A percentile compares a stretch with the other conserved stretches of the same genome.
Evolutionary conservation across 108 stramenopile species (phyloP).

Genomic region (Nitzschia inconspicua): DNA sequence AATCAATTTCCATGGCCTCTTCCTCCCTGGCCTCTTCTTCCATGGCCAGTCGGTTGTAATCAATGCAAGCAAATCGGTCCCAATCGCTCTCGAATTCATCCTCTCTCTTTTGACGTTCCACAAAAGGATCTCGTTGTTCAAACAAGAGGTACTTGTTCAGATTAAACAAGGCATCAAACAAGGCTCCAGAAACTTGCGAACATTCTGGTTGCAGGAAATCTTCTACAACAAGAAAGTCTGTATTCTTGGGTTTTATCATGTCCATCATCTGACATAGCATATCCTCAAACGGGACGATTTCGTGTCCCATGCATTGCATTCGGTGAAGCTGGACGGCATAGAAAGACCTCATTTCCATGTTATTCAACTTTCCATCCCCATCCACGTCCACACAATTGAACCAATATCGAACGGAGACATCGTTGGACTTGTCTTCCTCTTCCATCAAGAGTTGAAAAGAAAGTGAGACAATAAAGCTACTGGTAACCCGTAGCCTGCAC

Average conservation of each 20-base stretch:
- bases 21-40: constrained; percentile 91
- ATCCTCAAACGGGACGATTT: constrained; percentile 95
- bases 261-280: constrained; percentile 99
- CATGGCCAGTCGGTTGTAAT: constrained; percentile 93
- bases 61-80: constrained; percentile 95
- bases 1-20: constrained; percentile 88
- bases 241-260: constrained; percentile 85
- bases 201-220: constrained; percentile 91
- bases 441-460: not conserved
- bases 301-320: constrained; percentile 97
- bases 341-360: constrained; percentile 95
- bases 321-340: constrained; percentile 90
- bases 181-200: constrained; percentile 86
- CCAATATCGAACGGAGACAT: constrained; percentile 93
- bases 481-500: not conserved
- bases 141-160: constrained; percentile 96
- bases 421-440: constrained; percentile 97
- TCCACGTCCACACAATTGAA: constrained; percentile 96
- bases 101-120: constrained; percentile 86
- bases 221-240: constrained; percentile 59
- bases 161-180: constrained; percentile 98
- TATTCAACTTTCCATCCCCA: constrained; percentile 91
- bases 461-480: not conserved
- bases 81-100: constrained; percentile 97
- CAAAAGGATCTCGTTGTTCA: constrained; percentile 96